Evolutionary conservation across 208 protist genomes (phyloP), one percentile per base, ranked within the genome.

Genomic region (Tritrichomonas foetus): DNA sequence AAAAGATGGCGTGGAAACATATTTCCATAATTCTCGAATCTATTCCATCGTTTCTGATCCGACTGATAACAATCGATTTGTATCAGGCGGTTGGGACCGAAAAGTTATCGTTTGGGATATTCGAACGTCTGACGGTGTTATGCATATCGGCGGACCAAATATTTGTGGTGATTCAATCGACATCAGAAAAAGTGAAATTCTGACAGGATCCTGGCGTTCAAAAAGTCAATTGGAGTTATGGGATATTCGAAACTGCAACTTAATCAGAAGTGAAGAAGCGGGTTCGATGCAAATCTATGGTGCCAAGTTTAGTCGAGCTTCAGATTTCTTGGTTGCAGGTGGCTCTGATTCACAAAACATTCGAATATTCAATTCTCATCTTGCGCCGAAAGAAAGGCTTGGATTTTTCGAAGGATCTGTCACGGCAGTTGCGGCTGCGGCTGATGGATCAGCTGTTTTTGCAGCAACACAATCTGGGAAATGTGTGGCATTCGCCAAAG

Each of bases 111-210:
- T 61, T 27, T 89, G 78, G 78, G 78, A 89, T 36, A 57, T 47
- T 13, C 0, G 78, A 89, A n/a, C 3, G 20, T 20, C 16, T 39
- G 13, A 57, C 11, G 8, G n/a, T 1, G 47, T 89, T 22, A n/a
- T 20, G 36, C 9, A 16, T n/a, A 44, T 89, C 30, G 78, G 78
- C 13, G 78, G 78, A 5, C 78, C 78, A 39, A 39, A 27, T 47
- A 89, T 89, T 57, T 53, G 47, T 47, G 78, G 78, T 2, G 78
- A 89, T 89, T 47, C 47, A 41, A 57, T 89, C 16, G 78, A 89
- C 57, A 44, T 33, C 13, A 89, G 47, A 89, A 39, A n/a, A 53
- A 49, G n/a, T 53, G 0, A 44, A 8, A 11, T 89, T 33, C 36
- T 89, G 5, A 89, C 78, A 2, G 78, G 78, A 2, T 44, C 78